Evolutionary conservation across 805 yeast species (phyloP), one percentile per base, ranked within the genome.

Genomic region (Pichia cephalocereana): DNA sequence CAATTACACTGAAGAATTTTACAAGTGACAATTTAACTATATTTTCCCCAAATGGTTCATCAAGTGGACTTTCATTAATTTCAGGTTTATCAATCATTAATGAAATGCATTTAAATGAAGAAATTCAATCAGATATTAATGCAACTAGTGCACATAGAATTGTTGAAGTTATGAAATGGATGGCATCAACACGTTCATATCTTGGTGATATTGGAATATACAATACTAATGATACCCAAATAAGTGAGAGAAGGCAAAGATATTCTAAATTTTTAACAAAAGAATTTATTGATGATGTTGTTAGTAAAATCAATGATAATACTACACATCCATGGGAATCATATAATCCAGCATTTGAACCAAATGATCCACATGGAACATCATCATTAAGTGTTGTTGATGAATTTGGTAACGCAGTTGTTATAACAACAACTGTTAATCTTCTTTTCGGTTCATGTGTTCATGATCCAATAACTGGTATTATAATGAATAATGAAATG

Each of bases 121-220:
- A 46, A 1, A 68, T 64, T 40, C 54, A 53, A 12, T 46, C 47
- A 10, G 86, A 80, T 53, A 70, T 74, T 58, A 60, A 61, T 27
- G 70, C 72, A 9, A 50, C 75, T 12, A 72, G 76, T 14, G 69
- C 80, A 3, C 97, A 86, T 58, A 71, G 86, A 47, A 60, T 88
- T 8, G 69, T 88, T 11, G 99, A 91, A 65, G 69, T 85, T 3
- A 87, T 91, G 95, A 91, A 91, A 65, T 91, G 96, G 96, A 76
- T 88, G 77, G 86, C 90, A 0, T 75, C 91, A 12, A 91, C 83
- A 0, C 73, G 97, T 53, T 79, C 90, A n/a, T 76, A 87, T 55
- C 71, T 91, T 27, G 98, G 98, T 0, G 96, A 88, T 58, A 56
- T 69, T 17, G 63, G 64, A 1, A 52, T 61, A 9, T 59, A 57